Evolutionary conservation across 148 eudicot species (phyloP).

Genomic region (Rhododendron ovatum): DNA sequence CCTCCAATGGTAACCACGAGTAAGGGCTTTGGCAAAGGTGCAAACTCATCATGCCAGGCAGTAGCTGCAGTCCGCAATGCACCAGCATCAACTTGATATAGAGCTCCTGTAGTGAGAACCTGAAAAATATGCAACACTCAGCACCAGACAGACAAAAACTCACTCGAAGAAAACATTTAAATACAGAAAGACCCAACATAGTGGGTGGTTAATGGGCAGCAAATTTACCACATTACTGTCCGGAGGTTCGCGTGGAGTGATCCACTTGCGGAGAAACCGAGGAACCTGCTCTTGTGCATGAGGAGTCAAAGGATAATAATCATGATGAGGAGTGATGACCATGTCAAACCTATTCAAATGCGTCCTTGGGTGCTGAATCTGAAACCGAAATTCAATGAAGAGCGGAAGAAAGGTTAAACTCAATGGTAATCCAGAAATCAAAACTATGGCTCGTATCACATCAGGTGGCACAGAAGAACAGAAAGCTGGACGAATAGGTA

Average conservation of each 20-base stretch:
- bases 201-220: slow-evolving; percentile 1
- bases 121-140: slow-evolving; percentile 24
- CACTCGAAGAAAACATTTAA: not conserved
- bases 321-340: slow-evolving; percentile 92
- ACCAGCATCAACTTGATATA: slow-evolving; percentile 84
- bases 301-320: slow-evolving; percentile 83
- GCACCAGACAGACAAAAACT: not conserved
- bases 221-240: slow-evolving; percentile 69
- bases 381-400: slow-evolving; percentile 24
- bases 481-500: not conserved
- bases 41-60: slow-evolving; percentile 93
- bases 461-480: not conserved
- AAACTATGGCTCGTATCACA: not conserved
- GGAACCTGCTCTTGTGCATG: slow-evolving; percentile 78
- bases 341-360: slow-evolving; percentile 84
- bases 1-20: slow-evolving; percentile 96
- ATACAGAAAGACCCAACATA: not conserved
- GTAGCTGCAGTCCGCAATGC: slow-evolving; percentile 75
- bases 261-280: slow-evolving; percentile 69
- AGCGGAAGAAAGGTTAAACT: slow-evolving; percentile 5
- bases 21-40: slow-evolving; percentile 75
- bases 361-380: slow-evolving; percentile 95
- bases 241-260: slow-evolving; percentile 88
- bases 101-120: slow-evolving; percentile 92
- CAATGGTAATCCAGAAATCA: not conserved